phyloP scores from a whole-genome alignment of 1,139 yeast genomes.

The Magnusiomyces magnusii region DNA sequence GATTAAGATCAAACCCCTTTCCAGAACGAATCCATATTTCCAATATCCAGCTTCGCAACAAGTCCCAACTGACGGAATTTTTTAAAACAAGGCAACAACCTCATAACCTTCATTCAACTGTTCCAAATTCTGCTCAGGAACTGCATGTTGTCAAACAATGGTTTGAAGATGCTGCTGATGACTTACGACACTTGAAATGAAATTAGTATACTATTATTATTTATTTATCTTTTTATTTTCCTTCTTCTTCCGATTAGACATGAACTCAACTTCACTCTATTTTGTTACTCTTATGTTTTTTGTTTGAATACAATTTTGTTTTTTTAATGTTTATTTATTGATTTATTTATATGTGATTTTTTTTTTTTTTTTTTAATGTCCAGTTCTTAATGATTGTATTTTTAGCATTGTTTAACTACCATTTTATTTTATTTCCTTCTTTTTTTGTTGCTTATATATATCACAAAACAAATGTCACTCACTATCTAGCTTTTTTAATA shows the following conservation, averaged over 20 bases:
- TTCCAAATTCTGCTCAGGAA: conserved; percentile 15
- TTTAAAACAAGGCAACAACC: conserved; percentile 15
- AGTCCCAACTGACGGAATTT: conserved; percentile 15
- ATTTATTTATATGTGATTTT: not conserved
- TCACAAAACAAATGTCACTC: not conserved
- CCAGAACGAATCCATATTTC: conserved; percentile 11
- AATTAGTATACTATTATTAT: not conserved
- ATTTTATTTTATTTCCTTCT: too few species aligned
- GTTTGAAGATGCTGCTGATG: conserved; percentile 16
- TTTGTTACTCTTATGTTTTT: not conserved
- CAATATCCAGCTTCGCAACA: conserved; percentile 14
- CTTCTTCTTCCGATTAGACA: not conserved
- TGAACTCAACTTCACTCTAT: not conserved
- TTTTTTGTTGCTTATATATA: not conserved
- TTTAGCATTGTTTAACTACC: not conserved
- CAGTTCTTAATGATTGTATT: not conserved
- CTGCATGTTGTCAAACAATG: conserved; percentile 14
- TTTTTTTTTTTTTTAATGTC: not conserved
- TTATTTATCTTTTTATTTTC: too few species aligned
- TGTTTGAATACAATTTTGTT: not conserved
- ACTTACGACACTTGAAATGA: conserved; percentile 12
- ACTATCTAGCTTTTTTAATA: not conserved
- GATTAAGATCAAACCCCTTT: conserved; percentile 13
- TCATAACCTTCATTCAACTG: conserved; percentile 10
- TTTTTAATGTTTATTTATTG: not conserved